These are phyloP conservation scores for Metschnikowia cubensis DNA, from an alignment of 805 yeast species.

Conservation along the genomic window DNA sequence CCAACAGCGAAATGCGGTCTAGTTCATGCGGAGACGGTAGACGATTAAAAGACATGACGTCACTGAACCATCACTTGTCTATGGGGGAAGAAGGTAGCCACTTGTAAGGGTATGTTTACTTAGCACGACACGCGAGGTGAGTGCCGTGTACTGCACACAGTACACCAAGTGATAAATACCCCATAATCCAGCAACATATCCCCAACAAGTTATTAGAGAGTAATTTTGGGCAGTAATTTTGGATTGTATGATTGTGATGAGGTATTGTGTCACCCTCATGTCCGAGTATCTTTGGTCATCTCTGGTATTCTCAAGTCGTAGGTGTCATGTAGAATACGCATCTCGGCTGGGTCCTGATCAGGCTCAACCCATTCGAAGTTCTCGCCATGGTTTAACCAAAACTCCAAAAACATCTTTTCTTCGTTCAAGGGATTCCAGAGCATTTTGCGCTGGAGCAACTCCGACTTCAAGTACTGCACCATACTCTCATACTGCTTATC, in stretches of 20 bases:
- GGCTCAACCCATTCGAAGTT: conserved; percentile 90
- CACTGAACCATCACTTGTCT: neutral
- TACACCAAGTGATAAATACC: too few species aligned
- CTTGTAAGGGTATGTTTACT: neutral
- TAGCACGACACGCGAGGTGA: neutral
- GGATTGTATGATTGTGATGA: too few species aligned
- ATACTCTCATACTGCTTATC: conserved; percentile 8
- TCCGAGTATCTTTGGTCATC: too few species aligned
- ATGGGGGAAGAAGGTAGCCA: neutral
- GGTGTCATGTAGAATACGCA: conserved; percentile 7
- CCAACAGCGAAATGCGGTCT: conserved; percentile 7
- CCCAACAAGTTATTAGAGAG: too few species aligned
- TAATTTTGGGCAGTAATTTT: too few species aligned
- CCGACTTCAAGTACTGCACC: conserved; percentile 9
- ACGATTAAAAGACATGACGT: conserved; percentile 8
- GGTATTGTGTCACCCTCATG: too few species aligned
- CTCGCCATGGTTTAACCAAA: conserved; percentile 52
- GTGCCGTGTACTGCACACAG: neutral
- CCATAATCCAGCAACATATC: too few species aligned
- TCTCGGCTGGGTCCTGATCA: conserved; percentile 78
- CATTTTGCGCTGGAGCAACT: conserved; percentile 12
- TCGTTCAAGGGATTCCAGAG: conserved; percentile 27
- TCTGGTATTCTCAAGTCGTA: neutral
- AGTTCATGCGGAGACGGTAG: conserved; percentile 10
- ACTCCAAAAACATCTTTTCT: conserved; percentile 34